Base-by-base conservation (phyloP, 768 basidiomycete genomes). In the Russula griseocarnosa region DNA sequence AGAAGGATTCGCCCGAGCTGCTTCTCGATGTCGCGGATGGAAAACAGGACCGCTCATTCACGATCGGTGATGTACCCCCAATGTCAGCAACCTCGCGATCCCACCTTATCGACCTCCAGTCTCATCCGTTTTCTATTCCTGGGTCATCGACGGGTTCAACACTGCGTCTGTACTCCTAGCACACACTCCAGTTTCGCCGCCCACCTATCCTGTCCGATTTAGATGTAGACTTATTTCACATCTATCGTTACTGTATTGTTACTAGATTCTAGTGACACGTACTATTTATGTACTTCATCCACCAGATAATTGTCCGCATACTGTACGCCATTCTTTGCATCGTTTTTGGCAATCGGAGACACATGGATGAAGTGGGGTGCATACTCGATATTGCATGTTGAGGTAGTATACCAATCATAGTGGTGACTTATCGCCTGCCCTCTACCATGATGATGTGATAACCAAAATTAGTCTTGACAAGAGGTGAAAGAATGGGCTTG, bases 381-480 rank as follows among this genome's bases (percentile, higher is more conserved):
- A 63, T 59, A 32, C 22, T n/a, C n/a, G 36, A 62, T 49, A 58
- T 26, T 24, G 42, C 11, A 22, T 49, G 16, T 7, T 34, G 24
- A 14, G n/a, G 49, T 13, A 44, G n/a, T 38, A 24, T 5, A 18
- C 13, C 2, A 3, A n/a, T 3, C 22, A 22, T 18, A 28, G 47
- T 7, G 6, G 24, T 50, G 22, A 10, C 6, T 42, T 63, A 85
- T 40, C 88, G 83, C 42, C 91, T 83, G 20, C 90, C 91, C 76
- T 94, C 91, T 8, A 92, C 91, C 89, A 94, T 90, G 73, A 94
- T 92, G 70, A 94, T 86, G 72, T 94, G 92, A 74, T 93, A 94
- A 16, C 92, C 92, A 70, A 86, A 86, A 65, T 81, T 83, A 7
- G 92, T 94, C 76, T 92, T 94, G 38, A 93, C 86, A 55, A 93